These are phyloP conservation scores for Colletotrichum cordylinicola DNA, from an alignment of 2,329 filamentous ascomycete genomes.

Conservation along the genomic window DNA sequence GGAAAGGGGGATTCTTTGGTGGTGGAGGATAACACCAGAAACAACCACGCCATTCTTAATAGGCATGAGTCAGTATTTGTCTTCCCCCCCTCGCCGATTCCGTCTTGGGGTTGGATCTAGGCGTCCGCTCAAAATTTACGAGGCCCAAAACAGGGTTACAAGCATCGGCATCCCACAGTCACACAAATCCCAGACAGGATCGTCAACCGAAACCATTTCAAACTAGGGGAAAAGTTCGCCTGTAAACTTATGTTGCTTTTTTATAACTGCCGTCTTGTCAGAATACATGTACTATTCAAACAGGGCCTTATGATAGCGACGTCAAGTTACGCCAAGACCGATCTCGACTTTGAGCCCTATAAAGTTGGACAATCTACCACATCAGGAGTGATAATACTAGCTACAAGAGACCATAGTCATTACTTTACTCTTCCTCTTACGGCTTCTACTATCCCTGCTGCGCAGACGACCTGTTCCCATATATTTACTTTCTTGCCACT, in stretches of 20 bases:
- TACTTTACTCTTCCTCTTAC: rapidly evolving
- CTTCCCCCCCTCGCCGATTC: too few relatives aligned
- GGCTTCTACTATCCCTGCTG: background rate
- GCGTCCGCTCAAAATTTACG: too few relatives aligned
- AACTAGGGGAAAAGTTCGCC: background rate
- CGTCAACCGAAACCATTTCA: background rate
- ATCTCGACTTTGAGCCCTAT: background rate
- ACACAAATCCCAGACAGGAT: background rate
- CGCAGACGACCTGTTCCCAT: background rate
- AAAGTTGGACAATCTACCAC: background rate
- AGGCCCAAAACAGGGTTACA: background rate
- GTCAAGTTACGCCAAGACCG: background rate
- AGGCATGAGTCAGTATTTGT: too few relatives aligned
- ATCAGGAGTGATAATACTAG: rapidly evolving
- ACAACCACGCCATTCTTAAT: too few relatives aligned
- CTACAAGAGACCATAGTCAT: background rate
- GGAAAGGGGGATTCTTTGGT: too few relatives aligned
- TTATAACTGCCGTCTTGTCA: background rate
- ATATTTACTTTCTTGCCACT: background rate
- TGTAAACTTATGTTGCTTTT: background rate
- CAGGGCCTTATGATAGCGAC: background rate
- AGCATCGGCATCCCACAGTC: background rate
- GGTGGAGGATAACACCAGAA: too few relatives aligned
- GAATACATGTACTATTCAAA: background rate
- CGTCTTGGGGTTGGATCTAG: too few relatives aligned